Base-by-base conservation (phyloP, 805 yeast species). In the Isabelozyma heimii region DNA sequence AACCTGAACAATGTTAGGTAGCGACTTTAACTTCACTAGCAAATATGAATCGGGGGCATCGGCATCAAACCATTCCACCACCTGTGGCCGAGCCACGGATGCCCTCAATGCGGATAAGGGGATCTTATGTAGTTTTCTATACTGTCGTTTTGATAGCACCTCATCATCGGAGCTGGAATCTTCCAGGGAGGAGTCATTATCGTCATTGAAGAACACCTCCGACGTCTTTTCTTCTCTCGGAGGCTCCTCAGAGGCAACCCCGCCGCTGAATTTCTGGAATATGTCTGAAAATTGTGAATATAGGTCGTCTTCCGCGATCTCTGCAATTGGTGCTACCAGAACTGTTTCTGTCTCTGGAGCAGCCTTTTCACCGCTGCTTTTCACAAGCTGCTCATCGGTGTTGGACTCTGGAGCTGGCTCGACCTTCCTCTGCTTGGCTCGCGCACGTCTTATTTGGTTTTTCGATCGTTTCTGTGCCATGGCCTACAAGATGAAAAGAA, bases 61-160 rank as follows among this genome's bases (percentile, higher is more conserved):
- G 1, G 84, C 85, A 64, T 94, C 98, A 57, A 72, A 81, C 95
- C 96, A 87, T 54, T 91, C 96, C 1, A 92, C 85, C 4, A 84
- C 61, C 49, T 88, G 89, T 0, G 98, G 97, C 26, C 70, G 69
- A 1, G 67, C 54, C 0, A 87, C 75, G 17, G 72, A 63, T 0
- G 87, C 74, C 61, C 91, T 92, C 46, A 92, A 70, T 8, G 75
- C 72, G 0, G 91, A 82, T 13, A 92, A 65, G 1, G 94, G 79
- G 0, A 89, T 79, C 55, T 85, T 84, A 45, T 77, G 73, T 42
- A 66, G 59, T 51, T 75, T 75, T 40, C 83, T 73, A 24, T 74
- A 67, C 60, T 85, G 84, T 47, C 81, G 74, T 48, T 76, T 81
- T 13, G 82, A 69, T 4, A 77, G 47, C 10, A 30, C 35, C 35